A percentile compares a stretch with the other conserved stretches of the same genome.
Evolutionary conservation across 208 protist species (phyloP).

Genomic region (Acanthamoeba lenticulata): DNA sequence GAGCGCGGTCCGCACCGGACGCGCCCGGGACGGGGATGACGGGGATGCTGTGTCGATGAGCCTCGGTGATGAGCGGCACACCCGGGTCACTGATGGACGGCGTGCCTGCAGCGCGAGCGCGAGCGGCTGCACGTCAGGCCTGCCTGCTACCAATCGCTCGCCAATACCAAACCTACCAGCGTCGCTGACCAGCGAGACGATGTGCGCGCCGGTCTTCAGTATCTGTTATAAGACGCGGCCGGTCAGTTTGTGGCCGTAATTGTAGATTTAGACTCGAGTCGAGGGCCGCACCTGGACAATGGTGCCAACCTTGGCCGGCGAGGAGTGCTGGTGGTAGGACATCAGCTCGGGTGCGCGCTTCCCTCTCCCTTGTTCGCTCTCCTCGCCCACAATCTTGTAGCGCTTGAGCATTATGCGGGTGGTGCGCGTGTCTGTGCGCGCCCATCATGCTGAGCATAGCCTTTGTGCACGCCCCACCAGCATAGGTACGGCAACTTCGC

Average conservation of each 20-base stretch:
- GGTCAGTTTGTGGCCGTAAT: too few species aligned
- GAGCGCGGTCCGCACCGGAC: background rate
- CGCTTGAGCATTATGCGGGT: slow-evolving; percentile 32
- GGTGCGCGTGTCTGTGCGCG: slow-evolving; percentile 4
- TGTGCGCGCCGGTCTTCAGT: background rate
- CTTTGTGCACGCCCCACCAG: too few species aligned
- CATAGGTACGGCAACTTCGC: background rate
- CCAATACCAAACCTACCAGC: background rate
- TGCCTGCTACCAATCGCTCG: background rate
- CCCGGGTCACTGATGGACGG: slow-evolving; percentile 34
- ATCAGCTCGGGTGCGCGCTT: slow-evolving; percentile 25
- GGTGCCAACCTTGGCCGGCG: slow-evolving; percentile 2
- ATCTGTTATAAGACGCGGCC: too few species aligned
- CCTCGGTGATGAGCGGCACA: slow-evolving; percentile 11
- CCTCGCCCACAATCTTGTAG: slow-evolving; percentile 22
- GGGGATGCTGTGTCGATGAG: slow-evolving; percentile 1
- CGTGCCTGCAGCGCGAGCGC: background rate
- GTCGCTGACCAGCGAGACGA: slow-evolving; percentile 49
- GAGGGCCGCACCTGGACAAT: slow-evolving; percentile 39
- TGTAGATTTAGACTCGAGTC: too few species aligned
- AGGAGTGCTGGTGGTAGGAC: slow-evolving; percentile 59
- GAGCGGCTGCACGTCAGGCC: background rate
- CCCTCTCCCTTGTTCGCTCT: background rate
- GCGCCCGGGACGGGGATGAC: slow-evolving; percentile 47
- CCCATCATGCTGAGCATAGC: background rate